Evolutionary conservation across 2,329 filamentous ascomycete species (phyloP).

Genomic region (Hymenoscyphus occultus): DNA sequence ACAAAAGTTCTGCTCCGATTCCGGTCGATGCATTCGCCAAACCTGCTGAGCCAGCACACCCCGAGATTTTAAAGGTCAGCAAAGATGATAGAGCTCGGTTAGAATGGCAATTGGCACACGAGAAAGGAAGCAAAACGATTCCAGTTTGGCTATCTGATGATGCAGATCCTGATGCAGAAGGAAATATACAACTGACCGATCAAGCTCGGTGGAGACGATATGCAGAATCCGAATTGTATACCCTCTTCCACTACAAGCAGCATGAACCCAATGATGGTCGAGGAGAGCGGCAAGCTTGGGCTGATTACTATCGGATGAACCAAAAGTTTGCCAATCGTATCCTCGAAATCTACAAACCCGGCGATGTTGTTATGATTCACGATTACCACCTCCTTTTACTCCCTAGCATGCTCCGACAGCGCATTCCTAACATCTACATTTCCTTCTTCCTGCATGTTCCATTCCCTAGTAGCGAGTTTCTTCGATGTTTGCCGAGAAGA

Average conservation of each 20-base stretch:
- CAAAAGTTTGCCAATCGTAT: conserved; percentile 88
- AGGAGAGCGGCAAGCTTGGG: conserved; percentile 79
- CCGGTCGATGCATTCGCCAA: conserved; percentile 63
- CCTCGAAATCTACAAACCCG: conserved; percentile 83
- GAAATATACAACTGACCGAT: conserved; percentile 70
- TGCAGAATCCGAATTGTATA: conserved; percentile 88
- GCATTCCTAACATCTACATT: conserved; percentile 85
- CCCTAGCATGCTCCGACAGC: conserved; percentile 82
- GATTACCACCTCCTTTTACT: conserved; percentile 92
- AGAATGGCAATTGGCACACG: conserved; percentile 69
- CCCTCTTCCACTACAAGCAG: conserved; percentile 93
- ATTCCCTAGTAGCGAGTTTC: conserved; percentile 94
- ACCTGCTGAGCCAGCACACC: conserved; percentile 53
- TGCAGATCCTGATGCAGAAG: conserved; percentile 59
- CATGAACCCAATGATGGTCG: conserved; percentile 85
- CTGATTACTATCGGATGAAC: conserved; percentile 91
- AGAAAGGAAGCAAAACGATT: conserved; percentile 73
- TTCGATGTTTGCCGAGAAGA: conserved; percentile 80
- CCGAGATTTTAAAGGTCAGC: conserved; percentile 69
- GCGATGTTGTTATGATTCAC: conserved; percentile 88
- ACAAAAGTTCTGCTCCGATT: conserved; percentile 75
- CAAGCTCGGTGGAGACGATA: conserved; percentile 86
- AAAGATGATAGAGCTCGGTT: conserved; percentile 68
- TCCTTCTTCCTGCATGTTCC: conserved; percentile 92
- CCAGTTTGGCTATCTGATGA: conserved; percentile 90